These are phyloP conservation scores for Rhodamnia argentea DNA, from an alignment of 345 rosid species.

Conservation along the genomic window DNA sequence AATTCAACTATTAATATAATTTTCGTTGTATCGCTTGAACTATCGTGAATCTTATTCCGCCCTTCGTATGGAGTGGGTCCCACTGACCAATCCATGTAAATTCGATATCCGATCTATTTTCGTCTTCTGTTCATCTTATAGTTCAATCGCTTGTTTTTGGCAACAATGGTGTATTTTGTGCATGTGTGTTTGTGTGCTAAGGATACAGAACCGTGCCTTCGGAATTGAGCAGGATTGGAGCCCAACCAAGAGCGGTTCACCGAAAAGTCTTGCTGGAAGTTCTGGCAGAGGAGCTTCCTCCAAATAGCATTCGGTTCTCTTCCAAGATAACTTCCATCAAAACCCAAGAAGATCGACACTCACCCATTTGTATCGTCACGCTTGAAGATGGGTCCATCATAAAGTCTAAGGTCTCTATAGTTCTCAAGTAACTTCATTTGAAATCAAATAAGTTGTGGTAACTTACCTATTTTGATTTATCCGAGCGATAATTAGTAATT, in stretches of 20 bases:
- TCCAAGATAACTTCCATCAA: conserved; percentile 15
- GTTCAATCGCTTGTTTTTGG: neutral
- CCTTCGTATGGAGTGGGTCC: neutral
- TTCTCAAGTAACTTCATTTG: neutral
- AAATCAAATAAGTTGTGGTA: neutral
- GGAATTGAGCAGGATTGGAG: neutral
- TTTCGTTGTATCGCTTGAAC: neutral
- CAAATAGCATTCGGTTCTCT: conserved; percentile 18
- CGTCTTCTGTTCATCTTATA: neutral
- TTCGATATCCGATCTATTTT: neutral
- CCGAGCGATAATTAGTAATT: neutral
- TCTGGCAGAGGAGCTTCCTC: conserved; percentile 26
- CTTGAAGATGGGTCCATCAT: conserved; percentile 20
- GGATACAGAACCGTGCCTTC: neutral
- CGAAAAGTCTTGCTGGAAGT: conserved; percentile 8
- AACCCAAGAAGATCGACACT: neutral
- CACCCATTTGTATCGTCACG: neutral
- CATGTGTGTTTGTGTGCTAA: neutral
- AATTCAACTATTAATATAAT: neutral
- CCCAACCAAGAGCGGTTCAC: neutral
- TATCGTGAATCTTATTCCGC: neutral
- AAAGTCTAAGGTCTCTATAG: conserved; percentile 16
- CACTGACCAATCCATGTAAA: neutral
- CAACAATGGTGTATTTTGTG: neutral
- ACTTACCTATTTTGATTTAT: neutral